phyloP scores from a whole-genome alignment of 164 flowering plant species.

The Piper betle region DNA sequence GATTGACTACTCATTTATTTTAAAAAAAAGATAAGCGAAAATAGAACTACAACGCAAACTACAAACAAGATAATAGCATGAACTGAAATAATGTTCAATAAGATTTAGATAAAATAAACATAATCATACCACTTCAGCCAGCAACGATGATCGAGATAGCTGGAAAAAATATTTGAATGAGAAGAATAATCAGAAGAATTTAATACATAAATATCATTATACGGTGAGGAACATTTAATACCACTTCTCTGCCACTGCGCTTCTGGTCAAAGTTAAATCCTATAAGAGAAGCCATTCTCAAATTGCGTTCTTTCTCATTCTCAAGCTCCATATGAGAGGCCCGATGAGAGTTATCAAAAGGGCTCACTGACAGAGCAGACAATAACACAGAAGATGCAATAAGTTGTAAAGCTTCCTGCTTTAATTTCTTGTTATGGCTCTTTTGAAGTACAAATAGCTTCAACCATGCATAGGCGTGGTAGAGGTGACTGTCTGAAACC shows the following conservation, averaged over 20 bases:
- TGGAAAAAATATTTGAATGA: slow-evolving; percentile 17
- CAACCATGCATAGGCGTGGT: slow-evolving; percentile 96
- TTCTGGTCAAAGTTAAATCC: slow-evolving; percentile 71
- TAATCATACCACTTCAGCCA: slow-evolving; percentile 67
- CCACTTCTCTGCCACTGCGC: slow-evolving; percentile 71
- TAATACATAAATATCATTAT: neutral
- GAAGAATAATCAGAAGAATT: neutral
- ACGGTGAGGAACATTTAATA: slow-evolving; percentile 8
- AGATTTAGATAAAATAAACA: neutral
- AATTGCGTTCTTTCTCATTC: slow-evolving; percentile 77
- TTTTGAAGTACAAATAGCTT: slow-evolving; percentile 78
- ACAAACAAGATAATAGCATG: too few species aligned
- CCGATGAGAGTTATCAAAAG: slow-evolving; percentile 44
- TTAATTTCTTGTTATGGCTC: slow-evolving; percentile 73
- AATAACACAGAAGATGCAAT: slow-evolving; percentile 88
- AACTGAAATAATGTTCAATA: too few species aligned
- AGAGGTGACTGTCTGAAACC: slow-evolving; percentile 69
- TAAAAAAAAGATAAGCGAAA: too few species aligned
- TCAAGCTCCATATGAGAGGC: slow-evolving; percentile 84
- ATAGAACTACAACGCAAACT: too few species aligned
- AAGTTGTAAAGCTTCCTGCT: slow-evolving; percentile 77
- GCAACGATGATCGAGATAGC: slow-evolving; percentile 74
- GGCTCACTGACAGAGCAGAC: slow-evolving; percentile 73
- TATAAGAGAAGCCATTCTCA: slow-evolving; percentile 72
- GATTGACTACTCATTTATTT: too few species aligned